Evolutionary conservation across 1,139 yeast species (phyloP).

Genomic region (Scheffersomyces illinoinensis): DNA sequence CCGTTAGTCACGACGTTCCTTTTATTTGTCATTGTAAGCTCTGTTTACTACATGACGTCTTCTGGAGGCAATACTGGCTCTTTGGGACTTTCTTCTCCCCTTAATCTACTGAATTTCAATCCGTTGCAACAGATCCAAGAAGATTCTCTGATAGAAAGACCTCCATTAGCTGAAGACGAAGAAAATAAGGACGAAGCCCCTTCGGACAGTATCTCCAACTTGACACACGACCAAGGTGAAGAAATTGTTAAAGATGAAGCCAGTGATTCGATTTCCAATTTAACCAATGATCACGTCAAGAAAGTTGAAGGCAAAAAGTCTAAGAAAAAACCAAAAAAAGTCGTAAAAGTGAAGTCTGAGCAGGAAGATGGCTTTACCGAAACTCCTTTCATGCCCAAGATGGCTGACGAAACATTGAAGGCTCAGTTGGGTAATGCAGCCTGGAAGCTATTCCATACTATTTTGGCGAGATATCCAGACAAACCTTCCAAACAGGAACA

Average conservation of each 20-base stretch:
- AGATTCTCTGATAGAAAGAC: neutral
- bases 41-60: slow-evolving; percentile 28
- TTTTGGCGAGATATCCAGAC: slow-evolving; percentile 89
- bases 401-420: slow-evolving; percentile 63
- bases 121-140: neutral
- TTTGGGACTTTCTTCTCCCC: slow-evolving; percentile 27
- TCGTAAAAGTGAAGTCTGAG: neutral
- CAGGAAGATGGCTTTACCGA: slow-evolving; percentile 25
- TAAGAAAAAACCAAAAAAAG: neutral
- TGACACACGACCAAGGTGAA: slow-evolving; percentile 1
- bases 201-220: neutral
- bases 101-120: slow-evolving; percentile 14
- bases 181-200: neutral
- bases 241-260: neutral
- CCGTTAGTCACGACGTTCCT: slow-evolving; percentile 27
- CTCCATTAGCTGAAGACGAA: neutral
- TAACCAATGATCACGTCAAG: neutral
- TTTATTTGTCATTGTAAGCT: slow-evolving; percentile 22
- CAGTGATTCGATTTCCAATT: neutral
- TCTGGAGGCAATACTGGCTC: slow-evolving; percentile 15
- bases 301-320: neutral
- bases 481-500: slow-evolving; percentile 66
- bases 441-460: slow-evolving; percentile 86
- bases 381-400: slow-evolving; percentile 80
- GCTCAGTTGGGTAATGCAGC: slow-evolving; percentile 86